These are phyloP conservation scores for Diversispora eburnea DNA, from an alignment of 192 early-diverging fungal species.

Conservation along the genomic window DNA sequence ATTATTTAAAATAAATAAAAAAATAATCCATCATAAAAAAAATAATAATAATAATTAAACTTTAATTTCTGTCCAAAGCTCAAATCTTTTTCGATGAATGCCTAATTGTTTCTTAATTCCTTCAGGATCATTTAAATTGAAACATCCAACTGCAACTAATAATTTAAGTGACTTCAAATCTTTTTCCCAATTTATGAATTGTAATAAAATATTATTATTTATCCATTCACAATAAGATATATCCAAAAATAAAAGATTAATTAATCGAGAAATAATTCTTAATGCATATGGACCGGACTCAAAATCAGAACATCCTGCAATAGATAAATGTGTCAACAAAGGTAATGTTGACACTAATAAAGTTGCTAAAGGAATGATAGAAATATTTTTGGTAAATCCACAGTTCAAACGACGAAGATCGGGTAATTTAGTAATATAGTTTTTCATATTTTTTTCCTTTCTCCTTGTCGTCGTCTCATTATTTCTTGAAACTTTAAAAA, in stretches of 20 bases:
- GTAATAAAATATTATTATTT: slow-evolving; percentile 10
- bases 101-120: neutral
- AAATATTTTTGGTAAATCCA: slow-evolving; percentile 9
- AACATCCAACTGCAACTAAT: slow-evolving; percentile 3
- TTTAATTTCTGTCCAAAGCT: neutral
- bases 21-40: no score
- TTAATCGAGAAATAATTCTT: slow-evolving; percentile 14
- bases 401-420: slow-evolving; percentile 19
- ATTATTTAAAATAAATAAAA: no score
- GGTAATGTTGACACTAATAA: slow-evolving; percentile 14
- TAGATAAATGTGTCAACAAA: slow-evolving; percentile 28
- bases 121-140: neutral
- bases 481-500: neutral
- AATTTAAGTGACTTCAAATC: slow-evolving; percentile 19
- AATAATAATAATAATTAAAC: no score
- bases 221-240: slow-evolving; percentile 25
- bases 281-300: slow-evolving; percentile 13
- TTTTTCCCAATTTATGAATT: slow-evolving; percentile 25
- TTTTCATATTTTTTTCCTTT: neutral
- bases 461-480: neutral
- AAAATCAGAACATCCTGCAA: slow-evolving; percentile 25
- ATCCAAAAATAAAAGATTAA: slow-evolving; percentile 25
- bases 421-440: slow-evolving; percentile 2
- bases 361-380: neutral
- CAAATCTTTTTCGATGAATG: neutral